Conservation (phyloP, 176 grass and related monocot genomes). For the Bromus sterilis region DNA sequence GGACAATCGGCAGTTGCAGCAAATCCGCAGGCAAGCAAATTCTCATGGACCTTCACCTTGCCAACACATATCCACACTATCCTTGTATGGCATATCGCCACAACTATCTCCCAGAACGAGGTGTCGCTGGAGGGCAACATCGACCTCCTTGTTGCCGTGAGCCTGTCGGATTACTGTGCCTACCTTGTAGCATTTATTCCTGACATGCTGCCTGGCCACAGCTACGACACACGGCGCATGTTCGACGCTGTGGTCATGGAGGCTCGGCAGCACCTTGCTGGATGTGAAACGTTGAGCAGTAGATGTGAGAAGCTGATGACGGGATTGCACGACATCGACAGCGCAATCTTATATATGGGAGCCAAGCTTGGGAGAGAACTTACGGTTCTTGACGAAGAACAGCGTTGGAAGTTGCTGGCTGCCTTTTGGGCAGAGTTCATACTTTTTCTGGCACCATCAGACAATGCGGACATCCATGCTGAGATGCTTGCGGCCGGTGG, state of each 20-base stretch:
- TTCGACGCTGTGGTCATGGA: slow-evolving; percentile 8
- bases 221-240: not conserved
- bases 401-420: slow-evolving; percentile 6
- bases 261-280: not conserved
- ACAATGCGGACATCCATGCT: not conserved
- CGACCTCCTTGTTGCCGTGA: not conserved
- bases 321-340: not conserved
- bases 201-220: slow-evolving; percentile 2
- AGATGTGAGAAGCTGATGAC: not conserved
- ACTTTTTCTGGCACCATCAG: not conserved
- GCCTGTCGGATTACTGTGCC: slow-evolving; percentile 8
- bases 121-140: not conserved
- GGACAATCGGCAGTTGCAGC: not conserved
- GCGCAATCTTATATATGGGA: not conserved
- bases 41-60: not conserved
- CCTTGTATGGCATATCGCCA: slow-evolving; percentile 8
- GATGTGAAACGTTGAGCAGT: not conserved
- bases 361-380: slow-evolving; percentile 8
- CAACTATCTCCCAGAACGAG: not conserved
- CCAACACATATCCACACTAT: slow-evolving; percentile 1
- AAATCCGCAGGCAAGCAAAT: not conserved
- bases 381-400: not conserved
- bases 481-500: not conserved
- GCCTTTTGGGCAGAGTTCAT: slow-evolving; percentile 10
- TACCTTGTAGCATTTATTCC: slow-evolving; percentile 20